phyloP scores from a whole-genome alignment of 768 basidiomycete species.

The Cystoderma amianthinum region DNA sequence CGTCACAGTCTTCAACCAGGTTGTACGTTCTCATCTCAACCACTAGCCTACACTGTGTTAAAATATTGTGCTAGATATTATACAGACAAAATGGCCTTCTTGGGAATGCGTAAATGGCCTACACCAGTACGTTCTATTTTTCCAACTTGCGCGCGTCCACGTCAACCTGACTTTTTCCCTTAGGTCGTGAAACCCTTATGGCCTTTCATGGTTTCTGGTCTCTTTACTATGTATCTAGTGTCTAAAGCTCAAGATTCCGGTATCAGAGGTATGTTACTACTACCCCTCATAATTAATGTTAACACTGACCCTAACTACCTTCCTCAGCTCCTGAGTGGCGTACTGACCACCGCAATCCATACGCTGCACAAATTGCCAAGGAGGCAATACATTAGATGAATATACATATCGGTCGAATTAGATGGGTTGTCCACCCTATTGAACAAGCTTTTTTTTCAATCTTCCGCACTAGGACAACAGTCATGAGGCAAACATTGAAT shows the following conservation, averaged over 20 bases:
- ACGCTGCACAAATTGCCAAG: conserved; percentile 70
- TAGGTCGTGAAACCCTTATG: conserved; percentile 72
- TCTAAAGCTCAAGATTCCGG: conserved; percentile 59
- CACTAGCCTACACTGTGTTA: too few species aligned
- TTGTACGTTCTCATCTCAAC: too few species aligned
- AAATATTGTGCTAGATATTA: neutral
- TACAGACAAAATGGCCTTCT: conserved; percentile 52
- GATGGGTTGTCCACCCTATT: too few species aligned
- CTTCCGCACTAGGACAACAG: too few species aligned
- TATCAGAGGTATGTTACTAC: conserved; percentile 73
- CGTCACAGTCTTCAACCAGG: too few species aligned
- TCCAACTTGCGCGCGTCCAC: neutral
- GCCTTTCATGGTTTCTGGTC: conserved; percentile 69
- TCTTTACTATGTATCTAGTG: conserved; percentile 62
- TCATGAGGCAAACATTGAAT: too few species aligned
- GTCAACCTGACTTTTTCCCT: neutral
- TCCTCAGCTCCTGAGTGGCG: conserved; percentile 55
- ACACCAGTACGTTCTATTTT: conserved; percentile 52
- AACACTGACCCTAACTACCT: neutral
- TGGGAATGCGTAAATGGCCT: conserved; percentile 78
- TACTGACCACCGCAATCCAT: conserved; percentile 78
- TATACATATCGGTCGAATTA: too few species aligned
- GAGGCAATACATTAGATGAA: conserved; percentile 41
- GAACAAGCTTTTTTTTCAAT: too few species aligned
- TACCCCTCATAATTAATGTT: too few species aligned